These are phyloP conservation scores for Glarea lozoyensis DNA, from an alignment of 495 filamentous ascomycete species.

Conservation along the genomic window DNA sequence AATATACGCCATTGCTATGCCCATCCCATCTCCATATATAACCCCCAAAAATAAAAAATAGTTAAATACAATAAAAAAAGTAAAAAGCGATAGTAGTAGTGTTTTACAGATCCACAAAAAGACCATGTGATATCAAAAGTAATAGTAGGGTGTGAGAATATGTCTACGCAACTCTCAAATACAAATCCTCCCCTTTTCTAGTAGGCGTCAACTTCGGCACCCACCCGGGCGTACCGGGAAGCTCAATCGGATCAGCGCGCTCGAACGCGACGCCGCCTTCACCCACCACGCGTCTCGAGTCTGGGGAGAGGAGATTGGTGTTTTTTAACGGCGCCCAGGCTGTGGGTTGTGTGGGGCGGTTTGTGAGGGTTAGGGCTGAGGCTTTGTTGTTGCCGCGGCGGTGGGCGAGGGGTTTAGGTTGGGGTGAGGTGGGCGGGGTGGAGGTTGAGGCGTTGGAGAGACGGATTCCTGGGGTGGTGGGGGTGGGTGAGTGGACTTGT, in stretches of 20 bases:
- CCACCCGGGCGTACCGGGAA: conserved; percentile 41
- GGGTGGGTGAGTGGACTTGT: background rate
- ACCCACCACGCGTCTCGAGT: too few relatives aligned
- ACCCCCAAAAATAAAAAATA: too few relatives aligned
- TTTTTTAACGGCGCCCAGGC: too few relatives aligned
- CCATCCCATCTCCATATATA: too few relatives aligned
- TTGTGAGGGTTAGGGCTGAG: conserved; percentile 28
- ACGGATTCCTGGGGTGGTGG: background rate
- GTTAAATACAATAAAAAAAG: too few relatives aligned
- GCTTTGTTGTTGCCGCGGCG: conserved; percentile 38
- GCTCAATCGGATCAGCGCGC: background rate
- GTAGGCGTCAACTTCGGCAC: conserved; percentile 39
- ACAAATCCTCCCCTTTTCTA: conserved; percentile 34
- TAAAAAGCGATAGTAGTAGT: too few relatives aligned
- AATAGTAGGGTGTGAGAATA: background rate
- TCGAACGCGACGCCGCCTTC: too few relatives aligned
- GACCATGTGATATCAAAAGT: background rate
- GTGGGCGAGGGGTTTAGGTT: too few relatives aligned
- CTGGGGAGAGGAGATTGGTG: too few relatives aligned
- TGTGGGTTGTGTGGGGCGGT: too few relatives aligned
- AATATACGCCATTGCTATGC: too few relatives aligned
- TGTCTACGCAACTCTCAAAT: conserved; percentile 26
- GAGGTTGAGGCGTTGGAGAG: background rate
- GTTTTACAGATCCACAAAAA: too few relatives aligned
- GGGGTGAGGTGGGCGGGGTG: conserved; percentile 1